These are phyloP conservation scores for Vicia faba DNA, from an alignment of 306 rosid species.

Conservation along the genomic window DNA sequence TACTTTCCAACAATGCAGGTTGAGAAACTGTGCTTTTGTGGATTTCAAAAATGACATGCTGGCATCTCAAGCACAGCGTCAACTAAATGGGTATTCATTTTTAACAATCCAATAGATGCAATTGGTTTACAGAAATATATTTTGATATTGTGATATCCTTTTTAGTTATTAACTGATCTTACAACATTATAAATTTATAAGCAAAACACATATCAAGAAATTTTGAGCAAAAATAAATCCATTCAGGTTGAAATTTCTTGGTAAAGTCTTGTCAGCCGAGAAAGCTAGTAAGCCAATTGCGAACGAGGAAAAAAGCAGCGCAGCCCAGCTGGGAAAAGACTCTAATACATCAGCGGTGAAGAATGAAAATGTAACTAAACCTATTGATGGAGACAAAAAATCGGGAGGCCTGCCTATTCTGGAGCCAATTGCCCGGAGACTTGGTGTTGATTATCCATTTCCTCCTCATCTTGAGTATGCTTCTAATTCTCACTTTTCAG, in stretches of 20 bases:
- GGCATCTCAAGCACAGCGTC: conserved; percentile 78
- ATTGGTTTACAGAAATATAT: neutral
- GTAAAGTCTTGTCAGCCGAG: conserved; percentile 79
- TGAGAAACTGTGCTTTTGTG: conserved; percentile 77
- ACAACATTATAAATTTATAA: too few species aligned
- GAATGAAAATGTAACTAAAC: conserved; percentile 39
- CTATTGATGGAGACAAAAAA: conserved; percentile 45
- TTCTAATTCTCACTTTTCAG: conserved; percentile 31
- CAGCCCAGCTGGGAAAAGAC: conserved; percentile 46
- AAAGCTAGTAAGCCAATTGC: conserved; percentile 57
- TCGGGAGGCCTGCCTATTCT: conserved; percentile 52
- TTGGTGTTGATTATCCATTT: conserved; percentile 92
- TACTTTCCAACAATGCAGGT: conserved; percentile 41
- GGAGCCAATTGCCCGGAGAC: conserved; percentile 77
- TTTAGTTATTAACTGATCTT: too few species aligned
- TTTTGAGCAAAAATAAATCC: too few species aligned
- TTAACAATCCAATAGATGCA: neutral
- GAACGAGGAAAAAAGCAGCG: conserved; percentile 35
- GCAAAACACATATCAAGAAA: too few species aligned
- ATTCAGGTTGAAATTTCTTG: conserved; percentile 86
- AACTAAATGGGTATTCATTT: conserved; percentile 64
- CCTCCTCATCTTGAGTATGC: conserved; percentile 89
- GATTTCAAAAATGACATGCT: conserved; percentile 68
- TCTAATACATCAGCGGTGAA: conserved; percentile 37
- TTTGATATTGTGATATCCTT: too few species aligned